phyloP scores from a whole-genome alignment of 1,284 basidiomycete genomes.

The Pascua guehoae region DNA sequence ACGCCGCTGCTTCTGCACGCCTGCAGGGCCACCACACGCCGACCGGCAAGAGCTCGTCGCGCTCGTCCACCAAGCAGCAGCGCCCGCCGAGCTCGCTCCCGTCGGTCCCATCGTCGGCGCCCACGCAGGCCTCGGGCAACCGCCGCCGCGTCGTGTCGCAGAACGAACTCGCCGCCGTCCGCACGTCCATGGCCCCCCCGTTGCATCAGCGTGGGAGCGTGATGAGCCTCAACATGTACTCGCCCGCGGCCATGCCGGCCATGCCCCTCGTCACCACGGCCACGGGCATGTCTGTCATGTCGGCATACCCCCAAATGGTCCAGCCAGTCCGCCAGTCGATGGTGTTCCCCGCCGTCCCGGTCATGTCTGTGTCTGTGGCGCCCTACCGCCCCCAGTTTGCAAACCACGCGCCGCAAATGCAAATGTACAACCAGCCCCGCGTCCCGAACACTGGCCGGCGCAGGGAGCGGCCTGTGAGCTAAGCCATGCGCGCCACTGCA shows the following conservation, averaged over 20 bases:
- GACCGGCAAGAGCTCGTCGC: constrained; percentile 4
- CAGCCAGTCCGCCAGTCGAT: constrained; percentile 5
- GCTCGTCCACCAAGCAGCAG: constrained; percentile 1
- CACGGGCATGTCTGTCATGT: constrained; percentile 6
- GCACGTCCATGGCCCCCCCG: not conserved
- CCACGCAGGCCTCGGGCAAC: constrained; percentile 2
- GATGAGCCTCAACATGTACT: constrained; percentile 14
- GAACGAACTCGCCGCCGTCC: constrained; percentile 4
- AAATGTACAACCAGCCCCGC: constrained; percentile 15
- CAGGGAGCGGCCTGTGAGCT: constrained; percentile 20
- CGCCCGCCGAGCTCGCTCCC: constrained; percentile 12
- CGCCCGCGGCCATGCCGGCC: not conserved
- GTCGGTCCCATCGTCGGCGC: constrained; percentile 6
- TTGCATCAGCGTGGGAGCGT: constrained; percentile 4
- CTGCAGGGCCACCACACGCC: not conserved
- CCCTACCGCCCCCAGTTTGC: constrained; percentile 7
- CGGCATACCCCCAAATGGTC: constrained; percentile 1
- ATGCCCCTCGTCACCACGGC: not conserved
- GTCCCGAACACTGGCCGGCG: constrained; percentile 12
- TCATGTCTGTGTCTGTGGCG: not conserved
- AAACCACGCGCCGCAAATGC: constrained; percentile 8
- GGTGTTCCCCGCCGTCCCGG: constrained; percentile 6
- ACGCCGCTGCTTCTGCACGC: not conserved
- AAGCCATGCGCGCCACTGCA: not conserved
- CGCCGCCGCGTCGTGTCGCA: constrained; percentile 16